Base-by-base conservation (phyloP, 805 yeast genomes). In the Spathaspora hagerdaliae region DNA sequence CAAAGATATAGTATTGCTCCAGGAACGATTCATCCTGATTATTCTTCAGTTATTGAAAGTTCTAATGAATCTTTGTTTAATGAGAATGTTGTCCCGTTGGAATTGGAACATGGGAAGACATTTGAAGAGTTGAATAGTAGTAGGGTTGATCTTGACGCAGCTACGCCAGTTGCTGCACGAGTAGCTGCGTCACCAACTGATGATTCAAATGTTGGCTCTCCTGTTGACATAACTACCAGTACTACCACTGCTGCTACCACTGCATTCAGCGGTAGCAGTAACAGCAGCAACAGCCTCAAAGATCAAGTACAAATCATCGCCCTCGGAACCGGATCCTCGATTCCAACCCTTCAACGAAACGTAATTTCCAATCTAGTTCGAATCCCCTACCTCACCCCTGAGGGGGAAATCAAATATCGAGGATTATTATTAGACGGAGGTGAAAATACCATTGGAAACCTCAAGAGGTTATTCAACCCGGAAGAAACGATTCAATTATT, bases 291-390 rank as follows among this genome's bases (percentile, higher is more conserved):
- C 24, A 19, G 24, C 24, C 65, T 78, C 45, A 69, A 65, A 45
- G 80, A 74, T 34, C 77, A 80, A 50, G 83, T 84, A 1, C 89
- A 87, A 56, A 65, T 84, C 0, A 69, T 87, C 8, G 85, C 96
- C 0, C 63, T 92, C 7, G 99, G 99, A 3, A 94, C 99, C 0
- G 98, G 98, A 0, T 84, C 95, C 31, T 94, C 98, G 0, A 62
- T 88, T 31, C 99, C 99, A 0, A 81, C 96, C 0, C 79, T 81
- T 47, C 79, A 81, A 54, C 74, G 98, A 53, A 94, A 94, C 58
- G 99, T 94, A 1, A 77, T 87, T 12, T 85, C 94, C 0, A 87
- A 87, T 14, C 61, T 90, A 24, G 74, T 94, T 2, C 77, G 96
- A 49, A 54, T 90, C 1, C 96, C 96, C 1, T 73, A 60, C 47